A percentile compares a stretch with the other conserved stretches of the same genome.
phyloP scores from a whole-genome alignment of 1,284 basidiomycete genomes.

The Naganishia cerealis region DNA sequence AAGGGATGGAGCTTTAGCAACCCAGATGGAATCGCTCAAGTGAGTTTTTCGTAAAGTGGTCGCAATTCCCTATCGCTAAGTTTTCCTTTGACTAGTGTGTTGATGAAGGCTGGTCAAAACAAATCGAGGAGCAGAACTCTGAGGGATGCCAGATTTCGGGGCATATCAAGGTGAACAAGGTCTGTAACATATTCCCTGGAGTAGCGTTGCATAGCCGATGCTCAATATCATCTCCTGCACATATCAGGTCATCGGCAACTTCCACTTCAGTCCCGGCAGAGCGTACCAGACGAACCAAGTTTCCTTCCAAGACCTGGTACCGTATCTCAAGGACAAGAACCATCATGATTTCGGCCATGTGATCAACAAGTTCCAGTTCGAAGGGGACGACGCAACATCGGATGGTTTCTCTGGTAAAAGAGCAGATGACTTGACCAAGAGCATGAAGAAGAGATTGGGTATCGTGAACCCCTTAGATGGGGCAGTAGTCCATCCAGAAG shows the following conservation, averaged over 20 bases:
- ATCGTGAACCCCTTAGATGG: constrained; percentile 80
- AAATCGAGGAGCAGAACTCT: constrained; percentile 82
- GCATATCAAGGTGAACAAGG: constrained; percentile 92
- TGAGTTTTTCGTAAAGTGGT: constrained; percentile 50
- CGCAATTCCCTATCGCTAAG: neutral
- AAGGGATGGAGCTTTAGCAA: constrained; percentile 92
- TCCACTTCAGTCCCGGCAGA: constrained; percentile 78
- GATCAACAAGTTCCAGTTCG: constrained; percentile 79
- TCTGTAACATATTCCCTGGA: constrained; percentile 49
- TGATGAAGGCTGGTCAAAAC: constrained; percentile 91
- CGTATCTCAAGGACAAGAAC: constrained; percentile 83
- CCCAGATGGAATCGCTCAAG: constrained; percentile 91
- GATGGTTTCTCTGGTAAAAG: constrained; percentile 62
- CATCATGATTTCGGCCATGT: constrained; percentile 92
- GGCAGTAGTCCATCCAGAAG: constrained; percentile 62
- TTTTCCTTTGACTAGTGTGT: constrained; percentile 65
- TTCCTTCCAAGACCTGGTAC: constrained; percentile 89
- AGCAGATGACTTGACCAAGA: constrained; percentile 56
- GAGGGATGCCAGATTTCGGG: constrained; percentile 95
- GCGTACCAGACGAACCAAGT: constrained; percentile 86
- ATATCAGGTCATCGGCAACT: constrained; percentile 68
- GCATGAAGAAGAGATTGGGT: constrained; percentile 74
- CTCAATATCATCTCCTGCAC: neutral
- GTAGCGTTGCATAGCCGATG: neutral
- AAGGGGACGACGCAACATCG: constrained; percentile 60